A percentile compares a stretch with the other conserved stretches of the same genome.
Conservation (phyloP, 1,284 basidiomycete species). For the Ustilago cynodontis region DNA sequence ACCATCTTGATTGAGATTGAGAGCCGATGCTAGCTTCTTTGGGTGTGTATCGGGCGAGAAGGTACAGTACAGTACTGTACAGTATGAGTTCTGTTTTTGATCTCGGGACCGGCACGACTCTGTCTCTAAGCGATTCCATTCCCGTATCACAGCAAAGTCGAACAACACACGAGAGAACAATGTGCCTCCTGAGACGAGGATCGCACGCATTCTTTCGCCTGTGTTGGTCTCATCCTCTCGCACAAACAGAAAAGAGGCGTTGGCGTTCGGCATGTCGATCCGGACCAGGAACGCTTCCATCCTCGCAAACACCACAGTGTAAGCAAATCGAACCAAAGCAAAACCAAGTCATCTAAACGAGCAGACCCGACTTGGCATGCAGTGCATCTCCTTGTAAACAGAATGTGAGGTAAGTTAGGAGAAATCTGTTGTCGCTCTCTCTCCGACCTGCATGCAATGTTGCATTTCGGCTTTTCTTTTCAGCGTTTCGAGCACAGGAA, state of each 20-base stretch:
- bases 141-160: too few relatives aligned
- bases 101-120: too few relatives aligned
- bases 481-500: not conserved
- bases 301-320: not conserved
- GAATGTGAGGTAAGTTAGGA: not conserved
- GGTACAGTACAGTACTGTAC: too few relatives aligned
- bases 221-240: constrained; percentile 6
- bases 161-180: too few relatives aligned
- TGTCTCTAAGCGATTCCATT: not conserved
- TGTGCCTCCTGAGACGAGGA: not conserved
- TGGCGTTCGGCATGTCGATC: constrained; percentile 6
- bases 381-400: not conserved
- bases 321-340: too few relatives aligned
- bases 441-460: constrained; percentile 4
- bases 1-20: not conserved
- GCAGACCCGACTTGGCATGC: constrained; percentile 8
- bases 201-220: not conserved
- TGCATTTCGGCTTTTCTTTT: constrained; percentile 6
- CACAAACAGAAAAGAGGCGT: not conserved
- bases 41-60: too few relatives aligned
- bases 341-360: not conserved
- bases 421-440: not conserved
- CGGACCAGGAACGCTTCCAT: constrained; percentile 3
- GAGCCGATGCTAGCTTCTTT: too few relatives aligned
- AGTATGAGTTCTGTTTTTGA: too few relatives aligned